Evolutionary conservation across 2,329 filamentous ascomycete genomes (phyloP).

Genomic region (Pyrenophora tritici-repentis): DNA sequence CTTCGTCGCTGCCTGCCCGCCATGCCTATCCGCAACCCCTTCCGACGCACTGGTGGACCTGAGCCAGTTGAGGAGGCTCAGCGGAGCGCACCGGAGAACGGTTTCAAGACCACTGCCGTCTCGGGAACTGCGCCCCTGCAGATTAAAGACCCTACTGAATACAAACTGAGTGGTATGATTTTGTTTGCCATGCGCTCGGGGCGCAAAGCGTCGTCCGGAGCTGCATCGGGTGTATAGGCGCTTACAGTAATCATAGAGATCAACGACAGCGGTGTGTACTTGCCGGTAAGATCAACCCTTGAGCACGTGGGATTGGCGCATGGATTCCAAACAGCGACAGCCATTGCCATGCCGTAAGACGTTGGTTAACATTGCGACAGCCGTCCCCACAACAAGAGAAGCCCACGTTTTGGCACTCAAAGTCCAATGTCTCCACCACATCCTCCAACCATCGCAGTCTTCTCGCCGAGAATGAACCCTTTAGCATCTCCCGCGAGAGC

Average conservation of each 20-base stretch:
- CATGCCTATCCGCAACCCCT: constrained; percentile 52
- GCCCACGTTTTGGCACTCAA: constrained; percentile 73
- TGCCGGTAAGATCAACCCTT: constrained; percentile 68
- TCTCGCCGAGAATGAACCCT: constrained; percentile 84
- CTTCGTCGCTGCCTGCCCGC: constrained; percentile 16
- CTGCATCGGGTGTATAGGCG: constrained; percentile 20
- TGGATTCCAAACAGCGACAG: constrained; percentile 4
- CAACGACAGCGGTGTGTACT: constrained; percentile 92
- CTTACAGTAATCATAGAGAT: constrained; percentile 68
- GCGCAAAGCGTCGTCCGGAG: constrained; percentile 7
- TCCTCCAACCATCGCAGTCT: constrained; percentile 66
- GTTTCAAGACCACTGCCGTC: constrained; percentile 42
- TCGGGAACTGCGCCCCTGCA: constrained; percentile 49
- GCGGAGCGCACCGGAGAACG: constrained; percentile 38
- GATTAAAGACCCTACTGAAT: constrained; percentile 55
- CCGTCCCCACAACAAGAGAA: constrained; percentile 89
- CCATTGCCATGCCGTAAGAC: background rate
- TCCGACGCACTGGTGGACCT: constrained; percentile 43
- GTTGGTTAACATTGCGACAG: constrained; percentile 31
- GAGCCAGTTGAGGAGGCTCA: constrained; percentile 42
- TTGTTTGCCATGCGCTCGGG: constrained; percentile 9
- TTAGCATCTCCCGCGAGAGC: constrained; percentile 93
- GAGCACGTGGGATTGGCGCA: background rate
- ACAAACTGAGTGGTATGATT: constrained; percentile 57
- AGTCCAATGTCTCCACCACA: constrained; percentile 54